Percentiles rank a stretch among this genome's conserved stretches.
These are phyloP conservation scores for Cupressus sempervirens DNA, from an alignment of 75 land plant genomes.

Conservation along the genomic window DNA sequence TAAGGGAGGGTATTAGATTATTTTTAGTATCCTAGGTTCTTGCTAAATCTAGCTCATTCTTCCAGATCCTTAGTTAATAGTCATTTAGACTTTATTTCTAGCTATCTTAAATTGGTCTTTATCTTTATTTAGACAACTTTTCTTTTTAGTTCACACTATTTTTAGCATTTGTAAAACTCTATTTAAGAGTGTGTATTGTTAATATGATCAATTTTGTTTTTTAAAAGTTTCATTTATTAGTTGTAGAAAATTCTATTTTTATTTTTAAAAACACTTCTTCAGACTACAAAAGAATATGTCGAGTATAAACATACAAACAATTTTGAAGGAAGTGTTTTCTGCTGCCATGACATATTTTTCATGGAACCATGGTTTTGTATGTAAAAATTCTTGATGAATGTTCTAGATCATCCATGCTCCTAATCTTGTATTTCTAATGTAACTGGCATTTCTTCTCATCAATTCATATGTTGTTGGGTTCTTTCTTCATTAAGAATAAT, in stretches of 20 bases:
- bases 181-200: too few species aligned
- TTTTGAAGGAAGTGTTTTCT: neutral
- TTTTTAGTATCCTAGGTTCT: too few species aligned
- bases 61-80: too few species aligned
- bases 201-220: too few species aligned
- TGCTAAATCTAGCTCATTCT: too few species aligned
- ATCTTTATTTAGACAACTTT: too few species aligned
- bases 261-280: neutral
- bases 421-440: neutral
- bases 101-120: too few species aligned
- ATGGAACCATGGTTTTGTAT: neutral
- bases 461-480: neutral
- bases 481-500: neutral
- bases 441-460: neutral
- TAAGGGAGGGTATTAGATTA: too few species aligned
- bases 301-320: neutral
- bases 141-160: too few species aligned
- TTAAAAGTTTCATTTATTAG: too few species aligned
- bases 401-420: neutral
- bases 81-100: too few species aligned
- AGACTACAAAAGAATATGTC: neutral
- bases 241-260: neutral
- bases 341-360: neutral
- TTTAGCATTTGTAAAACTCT: too few species aligned
- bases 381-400: neutral